Percentiles rank a stretch among this genome's conserved stretches.
Evolutionary conservation across 1,284 basidiomycete species (phyloP).

Genomic region (Sporisorium reilianum): DNA sequence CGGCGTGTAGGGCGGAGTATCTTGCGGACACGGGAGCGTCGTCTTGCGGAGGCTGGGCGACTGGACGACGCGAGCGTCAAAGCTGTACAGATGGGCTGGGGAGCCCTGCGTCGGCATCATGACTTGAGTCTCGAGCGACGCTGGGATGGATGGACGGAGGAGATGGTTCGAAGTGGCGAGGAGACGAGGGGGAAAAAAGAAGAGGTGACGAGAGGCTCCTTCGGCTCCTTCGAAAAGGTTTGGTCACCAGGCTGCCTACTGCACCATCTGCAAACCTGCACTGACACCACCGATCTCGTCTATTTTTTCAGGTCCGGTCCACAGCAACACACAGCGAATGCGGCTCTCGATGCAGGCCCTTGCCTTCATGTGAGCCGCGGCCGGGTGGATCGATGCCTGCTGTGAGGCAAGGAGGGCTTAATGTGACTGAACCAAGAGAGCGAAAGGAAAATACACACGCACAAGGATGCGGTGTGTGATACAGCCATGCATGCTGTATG

Average conservation of each 20-base stretch:
- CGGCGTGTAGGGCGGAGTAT: conserved; percentile 21
- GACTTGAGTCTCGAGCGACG: neutral
- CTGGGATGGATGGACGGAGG: neutral
- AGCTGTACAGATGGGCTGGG: conserved; percentile 9
- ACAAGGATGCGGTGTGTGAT: neutral
- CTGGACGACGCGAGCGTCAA: conserved; percentile 14
- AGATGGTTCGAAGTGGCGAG: neutral
- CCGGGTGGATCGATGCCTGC: neutral
- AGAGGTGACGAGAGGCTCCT: neutral
- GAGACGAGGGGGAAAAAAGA: neutral
- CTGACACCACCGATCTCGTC: neutral
- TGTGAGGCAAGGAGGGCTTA: conserved; percentile 2
- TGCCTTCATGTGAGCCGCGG: conserved; percentile 2
- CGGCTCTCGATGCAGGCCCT: conserved; percentile 4
- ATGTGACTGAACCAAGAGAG: conserved; percentile 20
- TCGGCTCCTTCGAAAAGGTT: too few relatives aligned
- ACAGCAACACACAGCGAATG: neutral
- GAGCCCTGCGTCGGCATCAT: conserved; percentile 6
- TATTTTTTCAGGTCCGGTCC: neutral
- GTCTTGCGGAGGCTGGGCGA: neutral
- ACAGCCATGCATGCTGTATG: neutral
- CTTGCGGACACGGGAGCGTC: neutral
- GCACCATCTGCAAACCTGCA: neutral
- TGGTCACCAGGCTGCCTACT: neutral
- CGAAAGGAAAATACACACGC: neutral